These are phyloP conservation scores for Verticillium tricorpus DNA, from an alignment of 2,329 filamentous ascomycete species.

Conservation along the genomic window DNA sequence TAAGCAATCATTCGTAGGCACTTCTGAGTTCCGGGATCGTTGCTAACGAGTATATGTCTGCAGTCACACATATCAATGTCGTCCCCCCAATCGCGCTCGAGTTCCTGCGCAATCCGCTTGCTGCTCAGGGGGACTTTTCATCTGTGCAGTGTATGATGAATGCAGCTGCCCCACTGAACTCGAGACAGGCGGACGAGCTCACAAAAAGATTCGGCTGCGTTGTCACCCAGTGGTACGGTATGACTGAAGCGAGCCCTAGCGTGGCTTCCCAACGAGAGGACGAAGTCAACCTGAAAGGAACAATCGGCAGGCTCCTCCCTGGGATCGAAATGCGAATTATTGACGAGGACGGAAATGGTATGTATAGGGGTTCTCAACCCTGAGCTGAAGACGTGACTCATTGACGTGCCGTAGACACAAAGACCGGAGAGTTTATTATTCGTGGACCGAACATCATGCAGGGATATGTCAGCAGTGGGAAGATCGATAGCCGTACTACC, in stretches of 20 bases:
- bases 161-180: conserved; percentile 13
- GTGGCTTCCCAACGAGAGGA: conserved; percentile 8
- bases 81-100: conserved; percentile 8
- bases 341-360: conserved; percentile 6
- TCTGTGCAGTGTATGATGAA: conserved; percentile 15
- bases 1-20: not conserved
- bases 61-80: conserved; percentile 10
- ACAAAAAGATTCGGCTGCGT: conserved; percentile 3
- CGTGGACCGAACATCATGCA: conserved; percentile 9
- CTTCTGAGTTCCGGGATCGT: not conserved
- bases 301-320: conserved; percentile 6
- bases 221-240: conserved; percentile 14
- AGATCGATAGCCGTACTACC: not conserved
- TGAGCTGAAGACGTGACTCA: not conserved
- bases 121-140: conserved; percentile 5
- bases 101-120: conserved; percentile 6
- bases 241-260: conserved; percentile 11
- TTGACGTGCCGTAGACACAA: not conserved
- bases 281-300: conserved; percentile 1
- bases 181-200: conserved; percentile 6
- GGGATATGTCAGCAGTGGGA: conserved; percentile 3
- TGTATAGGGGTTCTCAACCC: not conserved
- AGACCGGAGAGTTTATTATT: conserved; percentile 6
- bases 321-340: conserved; percentile 7
- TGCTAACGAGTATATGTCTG: not conserved